A percentile compares a stretch with the other conserved stretches of the same genome.
Evolutionary conservation across 768 basidiomycete genomes (phyloP).

Genomic region (Phlebiopsis flavidoalba): DNA sequence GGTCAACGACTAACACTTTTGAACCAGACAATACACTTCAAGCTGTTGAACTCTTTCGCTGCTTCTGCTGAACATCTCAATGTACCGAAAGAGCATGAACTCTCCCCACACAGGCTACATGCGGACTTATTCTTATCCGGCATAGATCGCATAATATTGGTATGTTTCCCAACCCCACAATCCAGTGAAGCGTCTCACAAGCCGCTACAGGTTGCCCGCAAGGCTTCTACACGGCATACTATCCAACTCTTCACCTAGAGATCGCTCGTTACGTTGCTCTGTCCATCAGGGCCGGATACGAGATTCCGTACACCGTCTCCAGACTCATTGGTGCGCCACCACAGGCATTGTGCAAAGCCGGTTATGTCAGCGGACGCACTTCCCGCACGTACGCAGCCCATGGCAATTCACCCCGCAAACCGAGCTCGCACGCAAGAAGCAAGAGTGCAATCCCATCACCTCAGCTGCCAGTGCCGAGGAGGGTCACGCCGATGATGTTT

Average conservation of each 20-base stretch:
- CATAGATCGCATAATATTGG: constrained; percentile 84
- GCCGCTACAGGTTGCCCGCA: constrained; percentile 73
- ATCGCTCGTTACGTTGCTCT: constrained; percentile 80
- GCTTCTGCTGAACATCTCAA: constrained; percentile 59
- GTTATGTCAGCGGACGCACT: not conserved
- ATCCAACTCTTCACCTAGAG: constrained; percentile 92
- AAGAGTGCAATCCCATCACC: not conserved
- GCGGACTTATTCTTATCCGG: constrained; percentile 86
- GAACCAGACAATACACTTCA: constrained; percentile 79
- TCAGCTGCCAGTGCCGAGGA: constrained; percentile 10
- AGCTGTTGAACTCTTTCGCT: constrained; percentile 77
- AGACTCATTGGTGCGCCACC: constrained; percentile 81
- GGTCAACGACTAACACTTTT: not conserved
- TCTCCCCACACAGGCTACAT: constrained; percentile 82
- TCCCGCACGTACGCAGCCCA: constrained; percentile 3
- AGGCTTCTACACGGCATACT: constrained; percentile 93
- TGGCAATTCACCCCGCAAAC: not conserved
- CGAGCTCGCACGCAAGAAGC: not conserved
- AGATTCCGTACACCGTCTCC: constrained; percentile 77
- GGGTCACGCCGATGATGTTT: constrained; percentile 16
- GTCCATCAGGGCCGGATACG: constrained; percentile 60
- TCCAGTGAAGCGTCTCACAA: not conserved
- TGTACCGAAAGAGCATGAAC: constrained; percentile 61
- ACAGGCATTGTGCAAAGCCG: constrained; percentile 43
- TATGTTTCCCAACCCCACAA: constrained; percentile 33